A percentile compares a stretch with the other conserved stretches of the same genome.
phyloP scores from a whole-genome alignment of 352 stramenopile genomes.

The Albugo candida region DNA sequence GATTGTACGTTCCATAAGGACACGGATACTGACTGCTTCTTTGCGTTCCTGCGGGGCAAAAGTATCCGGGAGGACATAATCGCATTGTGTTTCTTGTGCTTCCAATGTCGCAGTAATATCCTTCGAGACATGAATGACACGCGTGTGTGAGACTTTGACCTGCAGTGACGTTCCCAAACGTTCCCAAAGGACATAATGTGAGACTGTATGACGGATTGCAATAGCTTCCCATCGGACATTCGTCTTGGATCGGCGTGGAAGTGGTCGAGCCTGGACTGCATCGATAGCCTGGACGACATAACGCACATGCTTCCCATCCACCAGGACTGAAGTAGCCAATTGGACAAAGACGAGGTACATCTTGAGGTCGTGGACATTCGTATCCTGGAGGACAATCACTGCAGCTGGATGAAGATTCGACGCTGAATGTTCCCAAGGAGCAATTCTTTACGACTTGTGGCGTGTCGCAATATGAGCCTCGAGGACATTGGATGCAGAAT shows the following conservation, averaged over 20 bases:
- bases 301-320: constrained; percentile 33
- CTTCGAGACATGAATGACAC: constrained; percentile 47
- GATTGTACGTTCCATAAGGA: constrained; percentile 70
- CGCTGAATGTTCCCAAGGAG: constrained; percentile 59
- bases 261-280: constrained; percentile 56
- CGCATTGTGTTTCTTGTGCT: constrained; percentile 40
- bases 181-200: constrained; percentile 73
- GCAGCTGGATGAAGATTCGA: constrained; percentile 43
- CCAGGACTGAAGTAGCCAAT: constrained; percentile 79
- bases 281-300: constrained; percentile 54
- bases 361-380: constrained; percentile 53
- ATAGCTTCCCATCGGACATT: constrained; percentile 79
- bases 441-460: constrained; percentile 49
- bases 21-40: constrained; percentile 56
- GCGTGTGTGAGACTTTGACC: constrained; percentile 66
- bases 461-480: constrained; percentile 55
- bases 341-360: constrained; percentile 55
- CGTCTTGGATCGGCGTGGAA: constrained; percentile 57
- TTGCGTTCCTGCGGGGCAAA: constrained; percentile 51
- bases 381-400: constrained; percentile 56
- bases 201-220: constrained; percentile 74
- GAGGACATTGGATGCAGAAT: constrained; percentile 52
- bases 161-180: constrained; percentile 64
- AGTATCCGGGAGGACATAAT: constrained; percentile 38
- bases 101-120: constrained; percentile 64